A percentile compares a stretch with the other conserved stretches of the same genome.
phyloP scores from a whole-genome alignment of 78 protist genomes.

The Dictyostelium firmibasis region DNA sequence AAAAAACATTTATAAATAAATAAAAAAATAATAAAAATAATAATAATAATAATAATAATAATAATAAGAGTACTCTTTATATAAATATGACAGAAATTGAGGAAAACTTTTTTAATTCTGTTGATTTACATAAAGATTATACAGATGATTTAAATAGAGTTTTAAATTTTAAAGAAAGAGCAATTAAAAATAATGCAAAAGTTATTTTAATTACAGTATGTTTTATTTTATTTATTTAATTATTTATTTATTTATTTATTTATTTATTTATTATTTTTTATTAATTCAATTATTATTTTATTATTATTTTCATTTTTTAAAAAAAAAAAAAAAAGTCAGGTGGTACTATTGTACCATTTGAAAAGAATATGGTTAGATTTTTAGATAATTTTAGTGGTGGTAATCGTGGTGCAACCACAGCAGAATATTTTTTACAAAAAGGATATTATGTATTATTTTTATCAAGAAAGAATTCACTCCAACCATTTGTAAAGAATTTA shows the following conservation, averaged over 20 bases:
- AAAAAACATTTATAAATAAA: too few species aligned
- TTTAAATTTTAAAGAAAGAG: constrained; percentile 5
- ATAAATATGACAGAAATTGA: not conserved
- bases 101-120: constrained; percentile 31
- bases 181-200: not conserved
- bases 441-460: constrained; percentile 87
- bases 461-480: constrained; percentile 70
- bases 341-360: constrained; percentile 87
- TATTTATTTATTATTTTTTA: not conserved
- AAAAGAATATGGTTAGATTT: constrained; percentile 87
- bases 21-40: not conserved
- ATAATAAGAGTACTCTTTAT: not conserved
- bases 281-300: not conserved
- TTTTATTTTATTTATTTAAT: too few species aligned
- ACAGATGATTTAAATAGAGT: not conserved
- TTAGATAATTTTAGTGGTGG: constrained; percentile 86
- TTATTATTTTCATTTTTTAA: not conserved
- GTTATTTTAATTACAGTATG: constrained; percentile 65
- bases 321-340: constrained; percentile 76
- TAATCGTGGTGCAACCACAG: constrained; percentile 83
- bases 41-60: not conserved
- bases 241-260: not conserved
- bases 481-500: constrained; percentile 78
- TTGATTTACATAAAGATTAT: constrained; percentile 13
- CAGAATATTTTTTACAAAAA: constrained; percentile 69